These are phyloP conservation scores for Pichia heedii DNA, from an alignment of 805 yeast genomes.

Conservation along the genomic window DNA sequence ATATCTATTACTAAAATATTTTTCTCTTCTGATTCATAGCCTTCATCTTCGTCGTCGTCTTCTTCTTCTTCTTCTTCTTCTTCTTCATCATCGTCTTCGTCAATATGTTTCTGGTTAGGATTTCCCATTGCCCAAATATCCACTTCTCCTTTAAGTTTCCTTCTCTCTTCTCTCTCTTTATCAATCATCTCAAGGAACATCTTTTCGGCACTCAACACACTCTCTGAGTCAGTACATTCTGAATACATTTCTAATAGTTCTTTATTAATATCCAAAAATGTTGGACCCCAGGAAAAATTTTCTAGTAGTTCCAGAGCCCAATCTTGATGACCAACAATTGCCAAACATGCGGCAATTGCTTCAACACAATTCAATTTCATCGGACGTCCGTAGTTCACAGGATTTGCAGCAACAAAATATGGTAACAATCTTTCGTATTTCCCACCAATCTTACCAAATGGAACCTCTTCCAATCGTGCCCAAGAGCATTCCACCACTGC, in stretches of 20 bases:
- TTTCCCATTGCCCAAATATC: conserved; percentile 79
- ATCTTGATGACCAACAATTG: conserved; percentile 82
- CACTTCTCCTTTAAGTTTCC: conserved; percentile 39
- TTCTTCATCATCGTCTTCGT: conserved; percentile 19
- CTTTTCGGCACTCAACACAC: conserved; percentile 63
- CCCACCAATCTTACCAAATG: conserved; percentile 89
- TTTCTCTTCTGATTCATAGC: conserved; percentile 3
- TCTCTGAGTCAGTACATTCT: conserved; percentile 70
- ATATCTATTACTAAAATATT: conserved; percentile 10
- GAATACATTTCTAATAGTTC: conserved; percentile 71
- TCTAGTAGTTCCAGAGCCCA: conserved; percentile 75
- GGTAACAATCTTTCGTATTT: conserved; percentile 80
- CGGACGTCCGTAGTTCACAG: conserved; percentile 93
- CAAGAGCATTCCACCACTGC: conserved; percentile 98
- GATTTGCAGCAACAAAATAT: conserved; percentile 90
- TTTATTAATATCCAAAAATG: conserved; percentile 71
- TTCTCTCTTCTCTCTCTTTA: conserved; percentile 53
- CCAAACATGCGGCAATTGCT: conserved; percentile 94
- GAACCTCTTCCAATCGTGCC: conserved; percentile 97
- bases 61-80: conserved; percentile 15
- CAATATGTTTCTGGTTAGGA: conserved; percentile 41
- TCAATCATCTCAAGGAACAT: conserved; percentile 65
- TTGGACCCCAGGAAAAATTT: conserved; percentile 91
- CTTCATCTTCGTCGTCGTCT: conserved; percentile 11
- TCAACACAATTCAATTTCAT: conserved; percentile 96